A percentile compares a stretch with the other conserved stretches of the same genome.
phyloP scores from a whole-genome alignment of 2,329 filamentous ascomycete species.

The Emmonsia crescens region DNA sequence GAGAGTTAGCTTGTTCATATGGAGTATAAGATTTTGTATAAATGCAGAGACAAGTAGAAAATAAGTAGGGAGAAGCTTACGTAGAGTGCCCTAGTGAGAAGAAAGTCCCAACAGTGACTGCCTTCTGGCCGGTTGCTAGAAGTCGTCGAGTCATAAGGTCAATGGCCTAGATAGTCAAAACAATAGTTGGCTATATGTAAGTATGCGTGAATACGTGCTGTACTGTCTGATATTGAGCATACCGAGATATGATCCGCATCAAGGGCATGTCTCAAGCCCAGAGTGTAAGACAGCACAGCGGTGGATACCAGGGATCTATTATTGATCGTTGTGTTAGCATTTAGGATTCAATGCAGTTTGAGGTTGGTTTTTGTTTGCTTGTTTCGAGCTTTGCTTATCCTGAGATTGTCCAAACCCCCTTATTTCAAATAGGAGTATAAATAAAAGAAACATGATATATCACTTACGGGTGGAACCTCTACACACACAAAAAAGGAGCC shows the following conservation, averaged over 20 bases:
- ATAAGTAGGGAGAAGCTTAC: conserved; percentile 19
- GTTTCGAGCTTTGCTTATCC: background rate
- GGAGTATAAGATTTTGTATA: background rate
- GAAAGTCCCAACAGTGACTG: conserved; percentile 86
- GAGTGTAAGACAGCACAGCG: conserved; percentile 73
- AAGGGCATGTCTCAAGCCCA: conserved; percentile 87
- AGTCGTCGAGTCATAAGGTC: conserved; percentile 89
- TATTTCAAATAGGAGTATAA: conserved; percentile 4
- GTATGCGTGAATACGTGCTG: background rate
- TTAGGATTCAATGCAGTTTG: background rate
- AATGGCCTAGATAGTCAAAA: conserved; percentile 49
- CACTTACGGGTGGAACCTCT: conserved; percentile 31
- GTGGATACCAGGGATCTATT: conserved; percentile 58
- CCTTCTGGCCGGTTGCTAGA: conserved; percentile 71
- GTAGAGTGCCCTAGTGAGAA: conserved; percentile 92
- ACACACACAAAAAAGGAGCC: background rate
- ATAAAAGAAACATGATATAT: background rate
- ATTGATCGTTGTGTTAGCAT: background rate
- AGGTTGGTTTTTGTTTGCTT: background rate
- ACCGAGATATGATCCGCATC: conserved; percentile 85
- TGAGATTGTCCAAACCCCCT: background rate
- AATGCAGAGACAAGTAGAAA: background rate
- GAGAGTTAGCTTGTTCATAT: conserved; percentile 4
- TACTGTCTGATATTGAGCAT: conserved; percentile 9
- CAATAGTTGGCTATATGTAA: conserved; percentile 21